Base-by-base conservation (phyloP, 2,329 filamentous ascomycete genomes). In the Sordariomycetes sp. region DNA sequence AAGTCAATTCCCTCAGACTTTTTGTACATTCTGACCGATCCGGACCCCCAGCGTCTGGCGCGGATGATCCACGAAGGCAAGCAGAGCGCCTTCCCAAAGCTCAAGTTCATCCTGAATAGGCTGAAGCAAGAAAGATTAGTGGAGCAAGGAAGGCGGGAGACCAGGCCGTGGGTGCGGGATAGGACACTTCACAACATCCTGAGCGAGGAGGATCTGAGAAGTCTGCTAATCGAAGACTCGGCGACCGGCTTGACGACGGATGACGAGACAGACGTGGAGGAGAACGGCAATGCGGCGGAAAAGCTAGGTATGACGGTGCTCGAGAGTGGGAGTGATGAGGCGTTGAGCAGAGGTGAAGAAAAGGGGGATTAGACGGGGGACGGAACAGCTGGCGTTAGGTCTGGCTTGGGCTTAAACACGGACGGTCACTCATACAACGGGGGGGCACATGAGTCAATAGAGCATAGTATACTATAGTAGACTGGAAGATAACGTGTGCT, bases 51-150 rank as follows among this genome's bases (percentile, higher is more conserved):
- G 32, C 71, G 87, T 4, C 63, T 98, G 9, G 86, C 83, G 6
- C 72, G 82, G 24, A 95, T 96, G 90, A 74, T 98, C 11, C 82
- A 87, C 41, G 82, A 86, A 38, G 92, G 92, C 15, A 83, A 93
- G 55, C 84, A 92, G 56, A 87, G 83, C 42, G 77, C 83, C 1
- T 98, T 93, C 52, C 86, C 92, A 1, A 94, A 92, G 54, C 68
- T 98, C 33, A 85, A 92, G 51, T 98, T 96, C 51, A 76, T 96
- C 39, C 75, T 72, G 17, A 98, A 98, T 53, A 65, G 92, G 33
- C 73, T 95, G 44, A 86, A 85, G 48, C 67, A 95, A 8, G 92
- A 98, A 60, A 70, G 79, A 32, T 46, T 70, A 32, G 67, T 82
- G n/a, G 75, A 81, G 47, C 55, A 61, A 40, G 78, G 75, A 2